A percentile compares a stretch with the other conserved stretches of the same genome.
These are phyloP conservation scores for Buddleja alternifolia DNA, from an alignment of 257 asterid genomes.

Conservation along the genomic window DNA sequence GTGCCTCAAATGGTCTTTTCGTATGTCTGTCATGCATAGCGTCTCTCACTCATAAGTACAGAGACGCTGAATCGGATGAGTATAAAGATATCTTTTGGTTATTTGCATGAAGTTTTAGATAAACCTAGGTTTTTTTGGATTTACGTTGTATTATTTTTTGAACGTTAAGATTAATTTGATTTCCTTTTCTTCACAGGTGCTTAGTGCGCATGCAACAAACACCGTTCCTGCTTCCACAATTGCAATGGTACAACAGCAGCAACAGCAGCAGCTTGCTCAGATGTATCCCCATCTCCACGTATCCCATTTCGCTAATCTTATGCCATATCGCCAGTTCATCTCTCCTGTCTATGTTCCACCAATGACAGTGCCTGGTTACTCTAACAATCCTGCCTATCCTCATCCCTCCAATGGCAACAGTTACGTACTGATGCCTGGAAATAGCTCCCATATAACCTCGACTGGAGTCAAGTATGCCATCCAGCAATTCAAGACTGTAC, in stretches of 20 bases:
- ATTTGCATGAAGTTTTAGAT: background rate
- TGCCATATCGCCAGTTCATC: slow-evolving; percentile 85
- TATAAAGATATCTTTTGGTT: slow-evolving; percentile 1
- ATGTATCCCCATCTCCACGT: slow-evolving; percentile 92
- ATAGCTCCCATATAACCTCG: slow-evolving; percentile 66
- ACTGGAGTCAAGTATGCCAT: slow-evolving; percentile 81
- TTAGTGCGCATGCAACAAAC: slow-evolving; percentile 52
- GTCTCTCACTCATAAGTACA: too few relatives aligned
- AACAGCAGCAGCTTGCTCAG: slow-evolving; percentile 80
- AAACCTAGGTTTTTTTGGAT: background rate
- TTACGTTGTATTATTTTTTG: background rate
- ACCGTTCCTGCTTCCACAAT: slow-evolving; percentile 62
- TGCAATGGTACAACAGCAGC: slow-evolving; percentile 78
- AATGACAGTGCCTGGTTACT: slow-evolving; percentile 87
- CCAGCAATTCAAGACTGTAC: slow-evolving; percentile 86
- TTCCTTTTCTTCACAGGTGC: slow-evolving; percentile 49
- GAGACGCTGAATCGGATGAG: slow-evolving; percentile 5
- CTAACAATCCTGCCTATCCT: slow-evolving; percentile 79
- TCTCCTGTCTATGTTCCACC: slow-evolving; percentile 90
- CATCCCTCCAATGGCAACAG: slow-evolving; percentile 93
- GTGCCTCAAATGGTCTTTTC: background rate
- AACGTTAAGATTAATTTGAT: slow-evolving; percentile 11
- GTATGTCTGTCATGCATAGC: background rate
- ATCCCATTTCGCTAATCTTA: slow-evolving; percentile 76
- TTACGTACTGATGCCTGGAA: slow-evolving; percentile 88